Evolutionary conservation across 208 protist genomes (phyloP).

Genomic region (Acanthamoeba royreba): DNA sequence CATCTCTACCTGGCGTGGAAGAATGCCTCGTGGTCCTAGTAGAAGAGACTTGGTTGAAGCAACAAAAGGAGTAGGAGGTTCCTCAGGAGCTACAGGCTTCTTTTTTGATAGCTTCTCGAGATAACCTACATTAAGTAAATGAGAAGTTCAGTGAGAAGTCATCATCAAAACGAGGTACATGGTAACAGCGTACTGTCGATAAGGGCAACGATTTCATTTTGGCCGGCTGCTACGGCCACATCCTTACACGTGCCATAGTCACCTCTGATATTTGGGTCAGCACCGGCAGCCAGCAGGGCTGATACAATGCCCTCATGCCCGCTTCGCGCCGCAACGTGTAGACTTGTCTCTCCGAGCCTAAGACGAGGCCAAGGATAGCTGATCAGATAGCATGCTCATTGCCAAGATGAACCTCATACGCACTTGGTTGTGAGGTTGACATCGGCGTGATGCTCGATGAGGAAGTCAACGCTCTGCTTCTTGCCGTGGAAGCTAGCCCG

Average conservation of each 20-base stretch:
- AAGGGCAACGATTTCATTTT: not conserved
- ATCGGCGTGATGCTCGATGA: not conserved
- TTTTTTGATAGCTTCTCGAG: slow-evolving; percentile 39
- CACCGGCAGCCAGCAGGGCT: not conserved
- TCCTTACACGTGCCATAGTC: slow-evolving; percentile 50
- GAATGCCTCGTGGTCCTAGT: slow-evolving; percentile 33
- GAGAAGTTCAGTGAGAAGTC: not conserved
- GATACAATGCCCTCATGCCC: not conserved
- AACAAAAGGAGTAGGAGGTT: not conserved
- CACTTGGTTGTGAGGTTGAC: slow-evolving; percentile 38
- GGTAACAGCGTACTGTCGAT: slow-evolving; percentile 8
- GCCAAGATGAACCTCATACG: not conserved
- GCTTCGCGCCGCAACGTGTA: slow-evolving; percentile 26
- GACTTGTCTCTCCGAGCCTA: slow-evolving; percentile 25
- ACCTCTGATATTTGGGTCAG: not conserved
- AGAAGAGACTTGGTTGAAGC: slow-evolving; percentile 23
- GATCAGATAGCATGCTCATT: not conserved
- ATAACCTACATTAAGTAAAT: not conserved
- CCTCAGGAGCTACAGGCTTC: not conserved
- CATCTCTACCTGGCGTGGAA: slow-evolving; percentile 46
- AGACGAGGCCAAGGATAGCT: not conserved
- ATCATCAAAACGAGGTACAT: not conserved
- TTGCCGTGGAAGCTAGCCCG: slow-evolving; percentile 60
- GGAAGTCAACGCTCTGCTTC: slow-evolving; percentile 40
- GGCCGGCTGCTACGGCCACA: not conserved